Evolutionary conservation across 1,139 yeast species (phyloP).

Genomic region (Yamadazyma sp.): DNA sequence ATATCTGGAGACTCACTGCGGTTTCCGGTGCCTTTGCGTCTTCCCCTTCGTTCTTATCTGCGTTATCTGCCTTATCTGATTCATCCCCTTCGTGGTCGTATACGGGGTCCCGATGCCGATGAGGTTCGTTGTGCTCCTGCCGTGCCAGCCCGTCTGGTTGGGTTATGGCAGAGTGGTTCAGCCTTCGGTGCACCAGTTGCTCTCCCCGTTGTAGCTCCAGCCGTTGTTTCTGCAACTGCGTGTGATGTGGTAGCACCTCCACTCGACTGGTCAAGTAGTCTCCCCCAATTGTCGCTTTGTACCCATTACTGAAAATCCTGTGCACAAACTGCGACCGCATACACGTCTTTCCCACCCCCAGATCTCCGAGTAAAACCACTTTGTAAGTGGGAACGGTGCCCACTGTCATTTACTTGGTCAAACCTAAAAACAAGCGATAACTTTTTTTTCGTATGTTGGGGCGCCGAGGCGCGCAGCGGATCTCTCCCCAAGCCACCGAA

Average conservation of each 20-base stretch:
- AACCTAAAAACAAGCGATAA: no score
- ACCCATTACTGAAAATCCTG: slow-evolving; percentile 57
- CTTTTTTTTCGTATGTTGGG: no score
- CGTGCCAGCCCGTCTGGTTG: no score
- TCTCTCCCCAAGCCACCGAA: neutral
- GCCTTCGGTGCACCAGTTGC: no score
- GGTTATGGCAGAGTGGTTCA: no score
- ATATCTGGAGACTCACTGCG: slow-evolving; percentile 48
- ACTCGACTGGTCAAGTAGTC: slow-evolving; percentile 55
- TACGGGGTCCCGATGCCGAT: neutral
- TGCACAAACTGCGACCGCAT: slow-evolving; percentile 59
- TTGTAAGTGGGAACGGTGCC: slow-evolving; percentile 26
- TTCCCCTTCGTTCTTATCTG: neutral
- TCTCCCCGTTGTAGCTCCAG: neutral
- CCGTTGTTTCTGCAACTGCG: neutral
- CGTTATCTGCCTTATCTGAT: neutral
- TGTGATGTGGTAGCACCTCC: slow-evolving; percentile 9
- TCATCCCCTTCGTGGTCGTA: neutral
- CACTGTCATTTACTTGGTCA: no score
- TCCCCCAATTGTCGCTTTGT: slow-evolving; percentile 63
- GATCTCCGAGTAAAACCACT: slow-evolving; percentile 59
- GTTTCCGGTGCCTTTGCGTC: neutral
- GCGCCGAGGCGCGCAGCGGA: no score
- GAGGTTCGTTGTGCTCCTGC: no score
- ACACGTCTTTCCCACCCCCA: slow-evolving; percentile 65